phyloP scores from a whole-genome alignment of 768 basidiomycete species.

The Tulasnella sp. region DNA sequence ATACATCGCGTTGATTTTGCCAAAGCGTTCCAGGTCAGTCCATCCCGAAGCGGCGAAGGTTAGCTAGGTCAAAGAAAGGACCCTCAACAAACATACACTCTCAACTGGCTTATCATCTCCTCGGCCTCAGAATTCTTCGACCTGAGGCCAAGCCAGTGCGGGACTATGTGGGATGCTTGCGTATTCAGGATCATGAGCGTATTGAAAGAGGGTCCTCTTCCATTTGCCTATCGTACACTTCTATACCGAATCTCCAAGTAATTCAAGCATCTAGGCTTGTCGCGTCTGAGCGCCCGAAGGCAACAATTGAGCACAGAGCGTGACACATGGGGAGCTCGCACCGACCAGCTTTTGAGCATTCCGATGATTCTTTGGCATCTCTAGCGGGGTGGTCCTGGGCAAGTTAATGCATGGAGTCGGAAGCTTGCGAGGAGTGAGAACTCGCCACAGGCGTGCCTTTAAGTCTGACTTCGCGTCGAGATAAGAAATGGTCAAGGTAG shows the following conservation, averaged over 20 bases:
- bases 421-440: conserved; percentile 18
- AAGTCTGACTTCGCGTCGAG: conserved; percentile 16
- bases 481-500: not conserved
- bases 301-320: not conserved
- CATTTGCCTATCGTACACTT: not conserved
- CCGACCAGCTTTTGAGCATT: conserved; percentile 16
- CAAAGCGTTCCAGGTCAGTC: conserved; percentile 20
- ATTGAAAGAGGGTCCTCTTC: not conserved
- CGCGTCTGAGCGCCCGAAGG: conserved; percentile 22
- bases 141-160: not conserved
- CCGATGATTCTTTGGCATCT: conserved; percentile 14
- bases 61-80: conserved; percentile 10
- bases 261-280: conserved; percentile 22
- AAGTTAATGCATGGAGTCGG: conserved; percentile 17
- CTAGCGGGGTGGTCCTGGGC: conserved; percentile 4
- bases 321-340: not conserved
- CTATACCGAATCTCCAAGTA: conserved; percentile 9
- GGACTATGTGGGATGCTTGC: conserved; percentile 1
- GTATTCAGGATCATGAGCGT: not conserved
- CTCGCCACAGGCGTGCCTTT: conserved; percentile 22
- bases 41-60: no score
- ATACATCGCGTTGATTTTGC: not conserved
- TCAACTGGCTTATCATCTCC: not conserved
- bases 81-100: conserved; percentile 6
- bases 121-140: not conserved